Evolutionary conservation across 305 asterid genomes (phyloP), one percentile per base, ranked within the genome.

Genomic region (Caryopteris hybrid): DNA sequence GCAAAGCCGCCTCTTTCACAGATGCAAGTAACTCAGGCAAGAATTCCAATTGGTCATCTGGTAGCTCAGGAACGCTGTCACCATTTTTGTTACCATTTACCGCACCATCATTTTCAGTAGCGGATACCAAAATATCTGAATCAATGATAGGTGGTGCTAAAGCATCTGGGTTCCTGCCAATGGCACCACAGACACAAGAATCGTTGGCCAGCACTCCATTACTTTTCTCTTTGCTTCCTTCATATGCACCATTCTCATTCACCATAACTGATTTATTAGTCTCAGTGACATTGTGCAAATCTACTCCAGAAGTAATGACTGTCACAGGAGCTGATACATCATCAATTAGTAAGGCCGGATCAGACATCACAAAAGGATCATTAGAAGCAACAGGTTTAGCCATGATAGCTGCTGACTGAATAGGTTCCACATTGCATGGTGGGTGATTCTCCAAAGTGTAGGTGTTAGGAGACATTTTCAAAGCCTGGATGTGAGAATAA

Each of bases 11-110:
- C 79, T 80, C 83, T 71, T 88, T 84, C 25, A 70, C 83, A 29
- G 96, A 80, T 31, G 84, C 89, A 69, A 87, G 79, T 73, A 84
- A 67, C 79, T 83, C 90, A 8, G 97, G 92, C 76, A 88, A 77
- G 73, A 77, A 83, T 54, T 78, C 83, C 78, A 86, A 61, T 55
- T 68, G 67, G 64, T 72, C 90, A 69, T 82, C 84, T 11, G 65
- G 64, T 23, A 50, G 73, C 69, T 69, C 76, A 43, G 33, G 53
- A 66, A 61, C 38, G 22, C 69, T 45, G 48, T 55, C 72, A 53
- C 76, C 64, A 39, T 48, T 68, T 57, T 80, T 81, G 57, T 43
- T 74, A 13, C 68, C 74, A 64, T 72, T 76, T 23, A 72, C 18
- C 77, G 67, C 63, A 69, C 51, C 72, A 60, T 74, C 68, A 42